These are phyloP conservation scores for Circinella minor DNA, from an alignment of 371 early-diverging fungal species.

Conservation along the genomic window DNA sequence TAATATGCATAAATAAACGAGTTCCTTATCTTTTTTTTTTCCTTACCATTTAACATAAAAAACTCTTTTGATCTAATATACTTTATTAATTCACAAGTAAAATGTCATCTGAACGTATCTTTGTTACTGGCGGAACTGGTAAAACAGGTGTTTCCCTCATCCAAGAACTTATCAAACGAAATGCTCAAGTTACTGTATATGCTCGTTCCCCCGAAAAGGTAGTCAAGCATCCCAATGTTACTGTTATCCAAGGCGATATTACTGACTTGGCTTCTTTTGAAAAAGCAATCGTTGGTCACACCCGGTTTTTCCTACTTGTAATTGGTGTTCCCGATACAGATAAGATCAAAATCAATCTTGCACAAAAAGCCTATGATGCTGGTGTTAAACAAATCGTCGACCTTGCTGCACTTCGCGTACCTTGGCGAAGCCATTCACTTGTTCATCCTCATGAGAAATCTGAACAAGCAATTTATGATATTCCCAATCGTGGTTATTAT, in stretches of 20 bases:
- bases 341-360: not conserved
- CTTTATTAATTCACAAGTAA: not conserved
- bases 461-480: slow-evolving; percentile 30
- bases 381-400: slow-evolving; percentile 42
- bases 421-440: slow-evolving; percentile 29
- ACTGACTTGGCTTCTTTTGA: slow-evolving; percentile 22
- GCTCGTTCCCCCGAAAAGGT: slow-evolving; percentile 23
- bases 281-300: slow-evolving; percentile 28
- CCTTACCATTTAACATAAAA: no score
- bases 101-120: slow-evolving; percentile 14
- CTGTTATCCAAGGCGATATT: slow-evolving; percentile 35
- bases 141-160: slow-evolving; percentile 17
- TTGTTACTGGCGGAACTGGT: slow-evolving; percentile 28
- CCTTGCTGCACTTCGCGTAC: slow-evolving; percentile 10
- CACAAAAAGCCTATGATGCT: slow-evolving; percentile 30
- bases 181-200: slow-evolving; percentile 16
- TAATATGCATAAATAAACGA: no score
- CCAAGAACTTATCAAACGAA: slow-evolving; percentile 15
- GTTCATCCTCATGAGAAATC: slow-evolving; percentile 22
- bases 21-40: no score
- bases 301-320: slow-evolving; percentile 33
- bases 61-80: not conserved
- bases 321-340: not conserved
- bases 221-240: slow-evolving; percentile 1
- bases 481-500: slow-evolving; percentile 21